These are phyloP conservation scores for Jatropha podagrica DNA, from an alignment of 441 rosid species.

Conservation along the genomic window DNA sequence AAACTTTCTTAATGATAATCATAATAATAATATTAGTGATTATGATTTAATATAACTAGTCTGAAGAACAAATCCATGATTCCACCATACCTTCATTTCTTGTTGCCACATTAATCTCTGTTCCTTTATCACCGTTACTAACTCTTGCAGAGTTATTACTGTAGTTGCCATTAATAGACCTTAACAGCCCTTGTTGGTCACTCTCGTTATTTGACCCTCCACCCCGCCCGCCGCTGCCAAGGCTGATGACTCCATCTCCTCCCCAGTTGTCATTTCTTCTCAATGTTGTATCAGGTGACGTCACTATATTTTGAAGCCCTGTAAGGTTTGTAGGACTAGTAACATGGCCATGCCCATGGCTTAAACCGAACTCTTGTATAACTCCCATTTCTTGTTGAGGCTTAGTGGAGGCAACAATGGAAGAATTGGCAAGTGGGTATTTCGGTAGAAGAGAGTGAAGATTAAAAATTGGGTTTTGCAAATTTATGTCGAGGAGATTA, in stretches of 20 bases:
- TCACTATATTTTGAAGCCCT: conserved; percentile 31
- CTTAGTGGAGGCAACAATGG: conserved; percentile 33
- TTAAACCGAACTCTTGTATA: conserved; percentile 46
- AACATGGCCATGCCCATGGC: conserved; percentile 29
- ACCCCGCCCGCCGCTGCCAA: background rate
- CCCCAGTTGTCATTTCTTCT: conserved; percentile 34
- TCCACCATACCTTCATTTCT: conserved; percentile 75
- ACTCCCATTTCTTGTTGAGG: conserved; percentile 35
- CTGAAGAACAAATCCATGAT: conserved; percentile 85
- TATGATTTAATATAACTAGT: conserved; percentile 28
- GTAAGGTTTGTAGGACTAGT: conserved; percentile 19
- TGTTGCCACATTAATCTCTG: conserved; percentile 27
- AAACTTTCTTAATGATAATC: conserved; percentile 1
- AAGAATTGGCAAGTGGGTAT: conserved; percentile 38
- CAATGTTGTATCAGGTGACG: conserved; percentile 32
- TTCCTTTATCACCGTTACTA: conserved; percentile 40
- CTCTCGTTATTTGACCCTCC: conserved; percentile 5
- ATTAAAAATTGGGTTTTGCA: conserved; percentile 56
- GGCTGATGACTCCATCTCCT: conserved; percentile 18
- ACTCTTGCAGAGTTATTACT: conserved; percentile 31
- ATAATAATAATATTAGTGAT: background rate
- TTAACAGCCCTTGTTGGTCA: conserved; percentile 26
- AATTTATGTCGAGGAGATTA: conserved; percentile 40
- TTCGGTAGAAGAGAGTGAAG: conserved; percentile 59
- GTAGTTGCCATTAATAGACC: conserved; percentile 41